Evolutionary conservation across 441 rosid species (phyloP).

Genomic region (Adansonia madagascariensis): DNA sequence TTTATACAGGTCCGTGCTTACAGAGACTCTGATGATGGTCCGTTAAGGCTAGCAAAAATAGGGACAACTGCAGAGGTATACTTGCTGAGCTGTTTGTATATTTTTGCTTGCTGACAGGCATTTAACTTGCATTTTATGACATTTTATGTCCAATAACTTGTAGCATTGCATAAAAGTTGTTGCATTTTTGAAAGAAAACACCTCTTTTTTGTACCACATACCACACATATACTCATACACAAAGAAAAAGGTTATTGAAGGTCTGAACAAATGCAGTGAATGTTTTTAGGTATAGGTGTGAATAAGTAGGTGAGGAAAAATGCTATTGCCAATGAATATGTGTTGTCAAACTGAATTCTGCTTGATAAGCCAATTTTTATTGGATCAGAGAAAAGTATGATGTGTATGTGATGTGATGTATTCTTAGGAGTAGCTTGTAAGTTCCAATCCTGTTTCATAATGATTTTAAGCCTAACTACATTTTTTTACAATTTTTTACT

Average conservation of each 20-base stretch:
- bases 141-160: neutral
- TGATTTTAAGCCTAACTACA: conserved; percentile 7
- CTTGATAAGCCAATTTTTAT: neutral
- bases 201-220: neutral
- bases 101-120: conserved; percentile 10
- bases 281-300: conserved; percentile 17
- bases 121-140: conserved; percentile 2
- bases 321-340: neutral
- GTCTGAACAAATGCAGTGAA: conserved; percentile 1
- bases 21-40: conserved; percentile 43
- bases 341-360: neutral
- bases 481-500: conserved; percentile 6
- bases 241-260: conserved; percentile 10
- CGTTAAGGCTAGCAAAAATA: conserved; percentile 52
- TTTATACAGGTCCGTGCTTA: conserved; percentile 62
- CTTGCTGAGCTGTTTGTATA: conserved; percentile 5
- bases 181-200: neutral
- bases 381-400: neutral
- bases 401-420: neutral
- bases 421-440: too few relatives aligned
- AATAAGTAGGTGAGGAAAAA: neutral
- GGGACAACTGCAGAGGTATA: conserved; percentile 97
- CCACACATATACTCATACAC: too few relatives aligned
- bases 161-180: conserved; percentile 11
- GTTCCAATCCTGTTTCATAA: neutral